A percentile compares a stretch with the other conserved stretches of the same genome.
phyloP scores from a whole-genome alignment of 768 basidiomycete genomes.

The Lentinula guzmanii region DNA sequence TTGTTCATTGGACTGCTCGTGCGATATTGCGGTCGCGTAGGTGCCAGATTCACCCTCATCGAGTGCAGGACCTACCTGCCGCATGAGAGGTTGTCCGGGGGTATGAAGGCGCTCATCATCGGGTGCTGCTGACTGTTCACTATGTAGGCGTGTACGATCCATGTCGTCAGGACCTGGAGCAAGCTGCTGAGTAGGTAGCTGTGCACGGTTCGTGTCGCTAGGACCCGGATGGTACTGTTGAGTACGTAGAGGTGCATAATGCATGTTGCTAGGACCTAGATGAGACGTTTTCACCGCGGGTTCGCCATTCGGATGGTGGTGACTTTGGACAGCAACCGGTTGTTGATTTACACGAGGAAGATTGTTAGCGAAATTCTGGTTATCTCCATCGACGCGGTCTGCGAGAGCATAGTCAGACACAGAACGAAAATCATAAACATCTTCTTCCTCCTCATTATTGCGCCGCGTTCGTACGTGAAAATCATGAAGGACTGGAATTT shows the following conservation, averaged over 20 bases:
- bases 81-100: not conserved
- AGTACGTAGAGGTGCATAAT: not conserved
- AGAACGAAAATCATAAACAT: not conserved
- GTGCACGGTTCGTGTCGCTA: not conserved
- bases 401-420: not conserved
- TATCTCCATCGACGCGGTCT: not conserved
- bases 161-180: not conserved
- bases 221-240: not conserved
- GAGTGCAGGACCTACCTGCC: not conserved
- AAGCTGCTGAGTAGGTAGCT: not conserved
- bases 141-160: not conserved
- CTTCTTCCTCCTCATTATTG: not conserved
- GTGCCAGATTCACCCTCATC: not conserved
- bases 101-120: not conserved
- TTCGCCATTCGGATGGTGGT: not conserved
- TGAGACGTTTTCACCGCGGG: not conserved
- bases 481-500: too few relatives aligned
- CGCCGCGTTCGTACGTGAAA: not conserved
- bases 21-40: not conserved
- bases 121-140: not conserved
- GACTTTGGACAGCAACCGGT: not conserved
- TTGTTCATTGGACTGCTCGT: not conserved
- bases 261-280: not conserved
- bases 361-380: not conserved
- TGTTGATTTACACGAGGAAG: not conserved